phyloP scores from a whole-genome alignment of 257 asterid genomes.

The Ehretia macrophylla region DNA sequence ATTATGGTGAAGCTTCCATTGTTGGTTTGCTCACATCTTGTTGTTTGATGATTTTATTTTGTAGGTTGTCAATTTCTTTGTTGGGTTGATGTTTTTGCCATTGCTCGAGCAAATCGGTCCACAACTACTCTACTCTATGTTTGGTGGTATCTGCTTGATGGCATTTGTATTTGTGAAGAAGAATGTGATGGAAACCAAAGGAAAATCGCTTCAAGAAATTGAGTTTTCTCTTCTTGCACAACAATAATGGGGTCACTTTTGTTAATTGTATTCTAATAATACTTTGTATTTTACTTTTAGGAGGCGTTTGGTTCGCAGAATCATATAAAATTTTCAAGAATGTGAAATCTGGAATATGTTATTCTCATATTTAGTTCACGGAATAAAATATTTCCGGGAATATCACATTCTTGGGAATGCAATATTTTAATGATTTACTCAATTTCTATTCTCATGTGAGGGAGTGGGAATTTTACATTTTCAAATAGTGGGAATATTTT shows the following conservation, averaged over 20 bases:
- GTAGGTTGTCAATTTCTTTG: slow-evolving; percentile 74
- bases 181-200: slow-evolving; percentile 85
- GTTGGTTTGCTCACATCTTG: neutral
- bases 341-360: too few species aligned
- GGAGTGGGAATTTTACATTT: too few species aligned
- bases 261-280: too few species aligned
- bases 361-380: too few species aligned
- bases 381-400: too few species aligned
- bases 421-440: too few species aligned
- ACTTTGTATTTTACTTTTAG: too few species aligned
- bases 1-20: neutral
- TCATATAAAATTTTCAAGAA: too few species aligned
- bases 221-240: slow-evolving; percentile 84
- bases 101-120: slow-evolving; percentile 79
- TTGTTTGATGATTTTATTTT: neutral
- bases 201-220: slow-evolving; percentile 87
- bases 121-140: slow-evolving; percentile 58
- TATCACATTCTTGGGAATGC: too few species aligned
- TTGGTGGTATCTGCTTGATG: slow-evolving; percentile 61
- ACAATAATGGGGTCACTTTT: neutral
- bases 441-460: too few species aligned
- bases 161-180: slow-evolving; percentile 67
- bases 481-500: too few species aligned
- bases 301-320: too few species aligned
- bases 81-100: slow-evolving; percentile 77